Evolutionary conservation across 2,329 filamentous ascomycete species (phyloP).

Genomic region (Mycosphaerella arachidis): DNA sequence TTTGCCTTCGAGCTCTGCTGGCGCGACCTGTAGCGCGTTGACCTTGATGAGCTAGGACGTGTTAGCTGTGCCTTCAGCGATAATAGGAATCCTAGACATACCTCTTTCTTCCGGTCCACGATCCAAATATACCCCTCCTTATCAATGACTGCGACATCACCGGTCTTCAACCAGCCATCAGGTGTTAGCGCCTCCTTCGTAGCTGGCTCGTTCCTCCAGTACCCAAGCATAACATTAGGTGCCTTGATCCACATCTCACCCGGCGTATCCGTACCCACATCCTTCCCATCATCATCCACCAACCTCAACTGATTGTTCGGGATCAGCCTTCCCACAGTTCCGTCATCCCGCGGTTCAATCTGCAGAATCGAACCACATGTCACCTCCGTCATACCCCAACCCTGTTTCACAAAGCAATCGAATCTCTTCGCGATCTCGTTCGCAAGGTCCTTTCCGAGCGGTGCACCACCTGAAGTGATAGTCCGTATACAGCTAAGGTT

Average conservation of each 20-base stretch:
- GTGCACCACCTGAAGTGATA: slow-evolving; percentile 41
- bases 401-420: slow-evolving; percentile 36
- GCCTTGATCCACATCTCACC: slow-evolving; percentile 40
- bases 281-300: slow-evolving; percentile 40
- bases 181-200: slow-evolving; percentile 36
- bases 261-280: slow-evolving; percentile 35
- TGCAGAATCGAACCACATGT: slow-evolving; percentile 40
- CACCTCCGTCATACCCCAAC: slow-evolving; percentile 41
- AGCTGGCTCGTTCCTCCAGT: slow-evolving; percentile 39
- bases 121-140: slow-evolving; percentile 34
- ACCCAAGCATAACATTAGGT: slow-evolving; percentile 39
- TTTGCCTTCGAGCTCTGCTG: slow-evolving; percentile 33
- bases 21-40: slow-evolving; percentile 35
- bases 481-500: slow-evolving; percentile 38
- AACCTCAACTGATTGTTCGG: slow-evolving; percentile 39
- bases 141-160: slow-evolving; percentile 32
- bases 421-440: slow-evolving; percentile 37
- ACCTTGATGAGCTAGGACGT: slow-evolving; percentile 38
- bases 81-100: slow-evolving; percentile 4
- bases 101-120: slow-evolving; percentile 35
- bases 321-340: slow-evolving; percentile 38
- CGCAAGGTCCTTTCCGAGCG: slow-evolving; percentile 40
- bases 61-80: slow-evolving; percentile 2
- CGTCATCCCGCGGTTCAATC: slow-evolving; percentile 30
- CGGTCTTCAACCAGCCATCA: slow-evolving; percentile 39